These are phyloP conservation scores for Noccaea caerulescens DNA, from an alignment of 345 rosid species.

Conservation along the genomic window DNA sequence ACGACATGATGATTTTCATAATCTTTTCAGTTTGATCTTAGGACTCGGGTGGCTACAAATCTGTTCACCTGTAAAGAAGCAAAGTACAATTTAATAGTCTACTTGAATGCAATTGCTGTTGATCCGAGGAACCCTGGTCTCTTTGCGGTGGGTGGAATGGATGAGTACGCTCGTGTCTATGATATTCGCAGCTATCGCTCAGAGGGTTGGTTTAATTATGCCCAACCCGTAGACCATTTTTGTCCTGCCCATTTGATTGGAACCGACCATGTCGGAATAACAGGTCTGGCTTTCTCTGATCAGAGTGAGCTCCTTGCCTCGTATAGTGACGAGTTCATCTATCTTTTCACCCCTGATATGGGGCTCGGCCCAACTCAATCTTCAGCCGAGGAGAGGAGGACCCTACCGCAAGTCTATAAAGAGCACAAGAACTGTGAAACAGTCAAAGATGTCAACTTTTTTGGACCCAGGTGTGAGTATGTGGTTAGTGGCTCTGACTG, in stretches of 20 bases:
- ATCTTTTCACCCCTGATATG: slow-evolving; percentile 76
- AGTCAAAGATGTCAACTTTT: slow-evolving; percentile 81
- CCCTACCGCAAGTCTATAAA: slow-evolving; percentile 62
- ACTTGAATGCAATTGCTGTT: slow-evolving; percentile 77
- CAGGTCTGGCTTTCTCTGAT: slow-evolving; percentile 86
- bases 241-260: slow-evolving; percentile 77
- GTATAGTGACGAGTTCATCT: slow-evolving; percentile 71
- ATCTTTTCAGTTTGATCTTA: slow-evolving; percentile 83
- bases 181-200: slow-evolving; percentile 77
- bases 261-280: slow-evolving; percentile 58
- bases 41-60: slow-evolving; percentile 65
- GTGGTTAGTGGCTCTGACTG: slow-evolving; percentile 97
- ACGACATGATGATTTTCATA: slow-evolving; percentile 8
- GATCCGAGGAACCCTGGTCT: slow-evolving; percentile 83
- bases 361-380: slow-evolving; percentile 69
- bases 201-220: slow-evolving; percentile 65
- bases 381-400: slow-evolving; percentile 33
- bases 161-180: slow-evolving; percentile 77
- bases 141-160: slow-evolving; percentile 83
- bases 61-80: slow-evolving; percentile 69
- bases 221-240: slow-evolving; percentile 65
- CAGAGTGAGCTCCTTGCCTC: slow-evolving; percentile 90
- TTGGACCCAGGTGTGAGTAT: slow-evolving; percentile 86
- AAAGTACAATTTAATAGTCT: slow-evolving; percentile 43
- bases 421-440: slow-evolving; percentile 77